Evolutionary conservation across 441 rosid genomes (phyloP).

Genomic region (Rhodomyrtus psidioides): DNA sequence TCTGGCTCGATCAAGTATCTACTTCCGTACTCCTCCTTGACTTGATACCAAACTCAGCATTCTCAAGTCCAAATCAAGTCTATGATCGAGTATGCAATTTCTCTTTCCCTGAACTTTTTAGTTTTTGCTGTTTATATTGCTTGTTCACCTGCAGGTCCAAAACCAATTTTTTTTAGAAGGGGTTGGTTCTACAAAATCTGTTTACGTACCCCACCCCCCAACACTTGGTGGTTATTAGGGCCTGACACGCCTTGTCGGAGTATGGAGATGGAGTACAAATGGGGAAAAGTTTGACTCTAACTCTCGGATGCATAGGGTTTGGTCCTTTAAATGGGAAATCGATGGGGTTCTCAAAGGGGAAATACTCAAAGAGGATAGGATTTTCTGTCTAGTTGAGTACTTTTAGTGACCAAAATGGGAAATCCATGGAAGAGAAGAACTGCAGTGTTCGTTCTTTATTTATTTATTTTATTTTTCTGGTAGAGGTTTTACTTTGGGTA

Average conservation of each 20-base stretch:
- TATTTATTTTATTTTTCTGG: rapidly evolving
- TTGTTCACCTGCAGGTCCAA: background rate
- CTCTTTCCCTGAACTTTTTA: background rate
- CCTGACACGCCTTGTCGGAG: background rate
- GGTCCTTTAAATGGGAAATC: background rate
- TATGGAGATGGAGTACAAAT: background rate
- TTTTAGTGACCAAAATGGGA: background rate
- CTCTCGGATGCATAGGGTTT: background rate
- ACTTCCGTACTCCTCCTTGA: background rate
- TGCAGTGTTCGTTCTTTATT: background rate
- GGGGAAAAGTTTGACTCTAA: background rate
- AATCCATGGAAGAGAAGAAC: background rate
- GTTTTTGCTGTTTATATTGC: background rate
- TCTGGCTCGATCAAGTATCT: background rate
- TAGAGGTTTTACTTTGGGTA: background rate
- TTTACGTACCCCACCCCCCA: background rate
- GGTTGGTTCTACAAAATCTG: background rate
- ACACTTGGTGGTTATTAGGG: background rate
- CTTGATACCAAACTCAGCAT: background rate
- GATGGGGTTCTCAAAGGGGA: background rate
- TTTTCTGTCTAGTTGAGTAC: background rate
- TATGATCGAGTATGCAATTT: background rate
- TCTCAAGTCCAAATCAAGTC: background rate
- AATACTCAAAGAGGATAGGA: background rate
- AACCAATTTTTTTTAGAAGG: background rate